A percentile compares a stretch with the other conserved stretches of the same genome.
Conservation (phyloP, 768 basidiomycete species). For the Lactarius sp. region DNA sequence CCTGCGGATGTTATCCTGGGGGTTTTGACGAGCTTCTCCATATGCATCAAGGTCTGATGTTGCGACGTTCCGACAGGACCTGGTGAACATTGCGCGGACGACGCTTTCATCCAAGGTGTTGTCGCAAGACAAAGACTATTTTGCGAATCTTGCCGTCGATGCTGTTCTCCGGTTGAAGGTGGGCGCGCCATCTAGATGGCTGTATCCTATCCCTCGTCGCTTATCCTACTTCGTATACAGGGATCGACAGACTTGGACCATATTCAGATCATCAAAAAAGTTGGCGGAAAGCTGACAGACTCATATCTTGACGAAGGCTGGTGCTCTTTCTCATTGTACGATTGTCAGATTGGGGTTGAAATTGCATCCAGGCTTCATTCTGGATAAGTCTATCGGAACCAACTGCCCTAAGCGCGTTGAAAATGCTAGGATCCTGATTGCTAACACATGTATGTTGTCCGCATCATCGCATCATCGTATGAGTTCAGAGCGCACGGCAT, state of each 20-base stretch:
- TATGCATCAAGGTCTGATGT: conserved; percentile 53
- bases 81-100: conserved; percentile 95
- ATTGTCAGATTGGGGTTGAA: conserved; percentile 2
- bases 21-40: not conserved
- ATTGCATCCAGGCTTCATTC: conserved; percentile 73
- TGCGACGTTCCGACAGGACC: conserved; percentile 74
- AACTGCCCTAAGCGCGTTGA: conserved; percentile 94
- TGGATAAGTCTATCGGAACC: conserved; percentile 91
- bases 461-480: not conserved
- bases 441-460: conserved; percentile 82
- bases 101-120: conserved; percentile 95
- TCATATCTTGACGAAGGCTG: conserved; percentile 95
- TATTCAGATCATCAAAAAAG: conserved; percentile 99
- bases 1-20: not conserved
- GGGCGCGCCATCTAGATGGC: not conserved
- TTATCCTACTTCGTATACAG: conserved; percentile 35
- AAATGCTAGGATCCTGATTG: conserved; percentile 93
- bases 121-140: conserved; percentile 95
- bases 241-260: conserved; percentile 96
- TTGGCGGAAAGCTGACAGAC: conserved; percentile 97
- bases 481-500: conserved; percentile 5
- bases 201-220: not conserved
- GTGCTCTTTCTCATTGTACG: conserved; percentile 14
- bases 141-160: conserved; percentile 95
- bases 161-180: conserved; percentile 92